phyloP scores from a whole-genome alignment of 1,284 basidiomycete species.

The Tremellales sp. region DNA sequence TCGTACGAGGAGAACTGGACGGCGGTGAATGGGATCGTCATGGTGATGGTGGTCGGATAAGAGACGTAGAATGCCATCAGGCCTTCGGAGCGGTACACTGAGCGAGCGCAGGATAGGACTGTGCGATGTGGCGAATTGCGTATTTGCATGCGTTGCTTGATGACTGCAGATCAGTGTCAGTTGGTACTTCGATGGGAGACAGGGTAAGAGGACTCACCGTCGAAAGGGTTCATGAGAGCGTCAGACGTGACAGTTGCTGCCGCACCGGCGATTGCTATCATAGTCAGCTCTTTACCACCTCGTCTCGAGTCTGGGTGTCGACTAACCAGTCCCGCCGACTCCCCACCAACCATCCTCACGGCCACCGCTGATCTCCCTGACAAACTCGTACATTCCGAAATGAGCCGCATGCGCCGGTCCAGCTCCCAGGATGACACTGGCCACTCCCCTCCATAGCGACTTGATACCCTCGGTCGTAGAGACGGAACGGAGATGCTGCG shows the following conservation, averaged over 20 bases:
- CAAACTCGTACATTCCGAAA: constrained; percentile 92
- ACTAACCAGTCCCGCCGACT: constrained; percentile 39
- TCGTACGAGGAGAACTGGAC: constrained; percentile 98
- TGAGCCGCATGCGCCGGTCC: constrained; percentile 98
- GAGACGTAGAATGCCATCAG: constrained; percentile 93
- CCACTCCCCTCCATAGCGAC: constrained; percentile 92
- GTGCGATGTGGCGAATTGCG: constrained; percentile 85
- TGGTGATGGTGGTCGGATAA: constrained; percentile 94
- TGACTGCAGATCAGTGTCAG: constrained; percentile 70
- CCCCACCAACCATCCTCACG: constrained; percentile 43
- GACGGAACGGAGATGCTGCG: constrained; percentile 52
- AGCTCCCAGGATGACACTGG: constrained; percentile 93
- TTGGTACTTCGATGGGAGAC: constrained; percentile 1
- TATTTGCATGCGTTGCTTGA: constrained; percentile 99
- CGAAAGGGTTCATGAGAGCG: constrained; percentile 99
- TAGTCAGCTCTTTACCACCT: not conserved
- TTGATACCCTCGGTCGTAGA: constrained; percentile 87
- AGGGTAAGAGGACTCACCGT: constrained; percentile 60
- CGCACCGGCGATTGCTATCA: constrained; percentile 83
- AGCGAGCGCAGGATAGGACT: constrained; percentile 70
- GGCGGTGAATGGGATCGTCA: constrained; percentile 97
- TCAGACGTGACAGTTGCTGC: constrained; percentile 92
- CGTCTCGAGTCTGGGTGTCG: not conserved
- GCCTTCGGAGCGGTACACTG: constrained; percentile 82
- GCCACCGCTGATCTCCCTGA: constrained; percentile 89